Conservation (phyloP, 2,329 filamentous ascomycete genomes). For the Colletotrichum shisoi region DNA sequence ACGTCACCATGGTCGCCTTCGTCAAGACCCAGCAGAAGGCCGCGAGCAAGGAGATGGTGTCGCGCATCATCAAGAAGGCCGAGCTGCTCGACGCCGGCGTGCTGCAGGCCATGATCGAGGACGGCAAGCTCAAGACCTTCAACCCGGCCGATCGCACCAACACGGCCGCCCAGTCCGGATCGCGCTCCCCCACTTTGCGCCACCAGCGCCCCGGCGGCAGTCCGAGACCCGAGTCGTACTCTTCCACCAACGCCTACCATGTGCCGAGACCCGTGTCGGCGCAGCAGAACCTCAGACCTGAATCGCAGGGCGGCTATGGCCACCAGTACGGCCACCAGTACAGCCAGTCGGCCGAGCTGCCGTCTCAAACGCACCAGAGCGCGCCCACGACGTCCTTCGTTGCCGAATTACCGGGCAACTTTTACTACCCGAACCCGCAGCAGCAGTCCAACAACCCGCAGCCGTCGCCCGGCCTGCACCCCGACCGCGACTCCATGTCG, state of each 20-base stretch:
- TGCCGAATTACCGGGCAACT: slow-evolving; percentile 61
- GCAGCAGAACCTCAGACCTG: slow-evolving; percentile 46
- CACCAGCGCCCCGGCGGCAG: slow-evolving; percentile 19
- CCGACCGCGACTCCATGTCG: slow-evolving; percentile 42
- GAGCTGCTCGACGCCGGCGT: slow-evolving; percentile 72
- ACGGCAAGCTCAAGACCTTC: slow-evolving; percentile 68
- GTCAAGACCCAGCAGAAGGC: slow-evolving; percentile 73
- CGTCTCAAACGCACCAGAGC: slow-evolving; percentile 40
- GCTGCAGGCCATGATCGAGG: slow-evolving; percentile 72
- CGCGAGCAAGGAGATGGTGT: slow-evolving; percentile 72
- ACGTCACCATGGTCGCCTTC: slow-evolving; percentile 69
- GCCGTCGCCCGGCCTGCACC: slow-evolving; percentile 37
- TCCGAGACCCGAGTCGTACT: slow-evolving; percentile 44
- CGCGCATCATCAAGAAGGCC: slow-evolving; percentile 74
- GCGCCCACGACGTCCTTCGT: slow-evolving; percentile 39
- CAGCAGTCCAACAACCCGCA: slow-evolving; percentile 46
- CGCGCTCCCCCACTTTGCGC: slow-evolving; percentile 29
- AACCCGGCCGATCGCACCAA: slow-evolving; percentile 61
- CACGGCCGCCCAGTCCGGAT: slow-evolving; percentile 34
- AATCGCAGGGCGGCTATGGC: slow-evolving; percentile 27
- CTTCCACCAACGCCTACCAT: slow-evolving; percentile 50
- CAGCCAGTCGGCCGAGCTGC: slow-evolving; percentile 36
- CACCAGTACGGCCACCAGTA: slow-evolving; percentile 40
- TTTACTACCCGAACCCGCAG: slow-evolving; percentile 48
- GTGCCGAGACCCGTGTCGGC: slow-evolving; percentile 49